These are phyloP conservation scores for Anacardium occidentale DNA, from an alignment of 345 rosid genomes.

Conservation along the genomic window DNA sequence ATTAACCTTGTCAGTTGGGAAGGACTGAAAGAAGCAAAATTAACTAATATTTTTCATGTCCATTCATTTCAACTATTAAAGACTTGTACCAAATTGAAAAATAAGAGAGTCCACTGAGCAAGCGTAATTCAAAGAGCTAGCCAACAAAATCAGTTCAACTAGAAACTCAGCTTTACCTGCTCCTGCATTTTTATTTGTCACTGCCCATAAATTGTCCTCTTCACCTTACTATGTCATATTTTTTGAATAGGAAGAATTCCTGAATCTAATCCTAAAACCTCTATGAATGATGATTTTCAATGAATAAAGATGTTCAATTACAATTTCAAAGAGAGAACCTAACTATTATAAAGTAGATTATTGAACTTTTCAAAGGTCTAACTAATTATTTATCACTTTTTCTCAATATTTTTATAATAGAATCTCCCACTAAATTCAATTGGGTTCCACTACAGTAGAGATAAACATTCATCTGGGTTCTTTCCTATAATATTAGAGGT, in stretches of 20 bases:
- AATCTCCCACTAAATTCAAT: background rate
- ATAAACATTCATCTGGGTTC: background rate
- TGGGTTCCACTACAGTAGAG: background rate
- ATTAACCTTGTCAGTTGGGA: background rate
- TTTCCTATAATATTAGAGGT: background rate
- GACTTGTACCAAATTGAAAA: background rate
- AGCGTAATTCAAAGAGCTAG: background rate
- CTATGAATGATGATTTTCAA: too few species aligned
- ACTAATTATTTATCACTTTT: background rate
- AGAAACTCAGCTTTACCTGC: background rate
- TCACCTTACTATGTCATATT: too few species aligned
- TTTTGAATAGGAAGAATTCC: too few species aligned
- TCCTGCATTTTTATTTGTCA: background rate
- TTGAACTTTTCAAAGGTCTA: too few species aligned
- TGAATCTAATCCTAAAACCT: too few species aligned
- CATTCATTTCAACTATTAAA: background rate
- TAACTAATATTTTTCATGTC: background rate
- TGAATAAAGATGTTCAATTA: too few species aligned
- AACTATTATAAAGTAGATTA: too few species aligned
- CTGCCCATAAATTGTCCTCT: background rate
- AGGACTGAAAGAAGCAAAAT: background rate
- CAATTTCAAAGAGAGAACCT: too few species aligned
- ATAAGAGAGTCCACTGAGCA: background rate
- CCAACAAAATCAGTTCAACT: background rate
- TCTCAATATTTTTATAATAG: background rate